Base-by-base conservation (phyloP, 148 eudicot genomes). In the Simmondsia chinensis region DNA sequence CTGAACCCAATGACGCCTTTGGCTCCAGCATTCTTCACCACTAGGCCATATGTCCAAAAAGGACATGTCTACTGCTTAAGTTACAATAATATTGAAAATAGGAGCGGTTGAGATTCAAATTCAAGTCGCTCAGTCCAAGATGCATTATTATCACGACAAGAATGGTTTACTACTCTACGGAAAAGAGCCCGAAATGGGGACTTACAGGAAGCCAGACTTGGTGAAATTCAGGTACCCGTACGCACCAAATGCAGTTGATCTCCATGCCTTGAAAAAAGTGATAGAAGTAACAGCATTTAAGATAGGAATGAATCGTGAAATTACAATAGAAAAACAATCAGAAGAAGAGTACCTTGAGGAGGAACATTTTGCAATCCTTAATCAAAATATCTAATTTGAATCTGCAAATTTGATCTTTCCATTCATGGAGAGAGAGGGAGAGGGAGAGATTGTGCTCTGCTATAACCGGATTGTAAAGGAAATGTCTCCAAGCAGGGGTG, bases 221-320 rank as follows among this genome's bases (percentile, higher is more conserved):
- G 96, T 87, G 72, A 87, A 87, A 66, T 83, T 80, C 19, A 67
- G 51, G 68, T 80, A 87, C 7, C 96, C 89, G 61, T 74, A 83
- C 7, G 72, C 19, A 25, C 89, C 86, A 76, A 91, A 91, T 42
- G 80, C 59, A 10, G 79, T 35, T 52, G 77, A 16, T 79, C 97
- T 70, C 97, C 94, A 91, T 56, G 97, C 69, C 97, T 89, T 50
- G n/a, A n/a, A n/a, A n/a, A n/a, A n/a, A n/a, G n/a, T n/a, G n/a
- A n/a, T n/a, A n/a, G n/a, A n/a, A n/a, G n/a, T n/a, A n/a, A n/a
- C n/a, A n/a, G n/a, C n/a, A n/a, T n/a, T n/a, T n/a, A 19, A 20
- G 10, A 41, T 5, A 9, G 1, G 33, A 12, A 27, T 1, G 15
- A 21, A 29, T 14, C n/a, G n/a, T n/a, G 25, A 33, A 9, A 7